Percentiles rank a stretch among this genome's conserved stretches.
Evolutionary conservation across 176 grass and related monocot genomes (phyloP).

Genomic region (Oryza australiensis): DNA sequence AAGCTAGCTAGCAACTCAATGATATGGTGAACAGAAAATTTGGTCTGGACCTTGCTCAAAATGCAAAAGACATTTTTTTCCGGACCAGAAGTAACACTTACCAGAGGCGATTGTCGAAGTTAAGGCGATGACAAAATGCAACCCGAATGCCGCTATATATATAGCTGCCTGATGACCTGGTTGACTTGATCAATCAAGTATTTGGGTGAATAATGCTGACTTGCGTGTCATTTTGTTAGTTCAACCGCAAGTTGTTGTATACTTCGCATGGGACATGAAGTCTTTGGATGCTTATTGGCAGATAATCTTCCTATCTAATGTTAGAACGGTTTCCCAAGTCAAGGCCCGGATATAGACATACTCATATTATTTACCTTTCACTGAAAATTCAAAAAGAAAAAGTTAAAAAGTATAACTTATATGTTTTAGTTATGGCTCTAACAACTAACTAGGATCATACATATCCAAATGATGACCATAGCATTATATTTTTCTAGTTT

Average conservation of each 20-base stretch:
- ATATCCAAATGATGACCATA: conserved; percentile 10
- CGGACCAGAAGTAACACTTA: neutral
- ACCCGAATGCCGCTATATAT: conserved; percentile 20
- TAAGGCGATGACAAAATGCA: conserved; percentile 2
- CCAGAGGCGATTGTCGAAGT: neutral
- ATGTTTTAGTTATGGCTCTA: neutral
- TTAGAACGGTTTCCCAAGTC: no score
- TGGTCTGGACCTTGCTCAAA: neutral
- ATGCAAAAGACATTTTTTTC: neutral
- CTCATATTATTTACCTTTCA: no score
- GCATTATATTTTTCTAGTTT: conserved; percentile 2
- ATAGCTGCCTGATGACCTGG: neutral
- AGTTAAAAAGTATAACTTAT: neutral
- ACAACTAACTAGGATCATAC: neutral
- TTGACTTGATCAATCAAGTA: conserved; percentile 4
- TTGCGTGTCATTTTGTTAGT: neutral
- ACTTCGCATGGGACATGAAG: no score
- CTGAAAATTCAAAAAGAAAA: neutral
- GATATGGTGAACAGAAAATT: neutral
- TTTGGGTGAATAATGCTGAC: neutral
- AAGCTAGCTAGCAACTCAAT: neutral
- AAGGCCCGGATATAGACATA: no score
- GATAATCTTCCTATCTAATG: neutral
- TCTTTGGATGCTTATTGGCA: neutral
- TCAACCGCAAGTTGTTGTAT: neutral